Conservation (phyloP, 1,284 basidiomycete species). For the Athelia psychrophila region DNA sequence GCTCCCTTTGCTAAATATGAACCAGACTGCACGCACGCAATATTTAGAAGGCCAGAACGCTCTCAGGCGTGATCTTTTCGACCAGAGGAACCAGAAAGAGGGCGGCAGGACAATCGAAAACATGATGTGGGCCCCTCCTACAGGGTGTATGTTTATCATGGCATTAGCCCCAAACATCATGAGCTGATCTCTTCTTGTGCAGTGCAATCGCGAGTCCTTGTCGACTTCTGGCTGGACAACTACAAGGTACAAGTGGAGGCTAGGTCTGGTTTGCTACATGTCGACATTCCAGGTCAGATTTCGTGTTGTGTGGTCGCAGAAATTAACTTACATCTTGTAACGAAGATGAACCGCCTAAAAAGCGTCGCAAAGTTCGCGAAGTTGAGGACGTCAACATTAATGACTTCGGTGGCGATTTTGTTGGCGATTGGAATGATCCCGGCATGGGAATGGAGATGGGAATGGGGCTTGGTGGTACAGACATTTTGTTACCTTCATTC, state of each 20-base stretch:
- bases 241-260: conserved; percentile 68
- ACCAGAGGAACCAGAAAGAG: conserved; percentile 56
- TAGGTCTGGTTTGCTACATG: conserved; percentile 43
- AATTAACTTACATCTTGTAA: background rate
- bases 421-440: conserved; percentile 9
- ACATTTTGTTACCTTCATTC: background rate
- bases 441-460: conserved; percentile 17
- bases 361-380: conserved; percentile 32
- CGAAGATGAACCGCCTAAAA: conserved; percentile 34
- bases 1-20: conserved; percentile 4
- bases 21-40: conserved; percentile 57
- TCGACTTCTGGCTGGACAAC: conserved; percentile 70
- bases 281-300: conserved; percentile 34
- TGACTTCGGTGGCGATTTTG: conserved; percentile 4
- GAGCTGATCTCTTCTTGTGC: conserved; percentile 3
- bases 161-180: too few species aligned
- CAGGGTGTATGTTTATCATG: conserved; percentile 52
- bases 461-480: conserved; percentile 21
- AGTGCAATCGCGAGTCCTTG: conserved; percentile 64
- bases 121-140: conserved; percentile 67
- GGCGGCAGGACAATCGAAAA: conserved; percentile 53
- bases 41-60: conserved; percentile 62
- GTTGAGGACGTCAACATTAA: conserved; percentile 8
- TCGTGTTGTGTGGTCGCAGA: background rate
- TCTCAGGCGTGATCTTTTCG: conserved; percentile 46